Conservation (phyloP, 345 rosid genomes). For the Pugionium dolabratum region DNA sequence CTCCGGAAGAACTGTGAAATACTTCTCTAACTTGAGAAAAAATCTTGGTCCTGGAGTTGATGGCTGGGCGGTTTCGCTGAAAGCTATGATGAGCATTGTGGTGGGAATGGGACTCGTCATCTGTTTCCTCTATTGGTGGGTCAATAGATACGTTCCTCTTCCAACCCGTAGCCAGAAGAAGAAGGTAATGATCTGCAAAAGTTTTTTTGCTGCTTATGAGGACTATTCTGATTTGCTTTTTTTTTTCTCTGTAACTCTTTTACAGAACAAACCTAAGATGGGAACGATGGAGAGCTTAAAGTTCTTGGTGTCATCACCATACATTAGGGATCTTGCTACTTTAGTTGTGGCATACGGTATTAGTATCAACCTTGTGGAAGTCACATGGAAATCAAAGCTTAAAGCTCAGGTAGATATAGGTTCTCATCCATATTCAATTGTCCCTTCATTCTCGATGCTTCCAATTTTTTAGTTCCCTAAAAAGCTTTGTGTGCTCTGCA, state of each 20-base stretch:
- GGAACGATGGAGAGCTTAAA: slow-evolving; percentile 96
- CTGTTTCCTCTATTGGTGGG: slow-evolving; percentile 95
- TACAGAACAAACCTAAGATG: slow-evolving; percentile 90
- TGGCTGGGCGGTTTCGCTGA: slow-evolving; percentile 96
- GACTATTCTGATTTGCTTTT: slow-evolving; percentile 21
- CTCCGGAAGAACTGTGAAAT: slow-evolving; percentile 96
- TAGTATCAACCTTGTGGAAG: slow-evolving; percentile 96
- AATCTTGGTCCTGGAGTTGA: slow-evolving; percentile 96
- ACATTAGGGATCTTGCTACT: slow-evolving; percentile 93
- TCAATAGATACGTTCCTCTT: slow-evolving; percentile 67
- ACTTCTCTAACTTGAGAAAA: slow-evolving; percentile 83
- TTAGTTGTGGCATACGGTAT: slow-evolving; percentile 98
- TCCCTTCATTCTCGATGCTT: slow-evolving; percentile 5
- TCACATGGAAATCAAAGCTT: slow-evolving; percentile 98
- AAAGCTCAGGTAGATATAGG: slow-evolving; percentile 82
- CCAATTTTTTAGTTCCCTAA: slow-evolving; percentile 4
- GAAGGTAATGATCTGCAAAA: slow-evolving; percentile 55
- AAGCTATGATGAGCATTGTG: slow-evolving; percentile 96
- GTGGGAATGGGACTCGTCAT: slow-evolving; percentile 85
- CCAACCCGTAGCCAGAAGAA: slow-evolving; percentile 95
- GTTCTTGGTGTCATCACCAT: slow-evolving; percentile 84
- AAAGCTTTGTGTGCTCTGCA: slow-evolving; percentile 31
- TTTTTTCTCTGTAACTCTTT: background rate
- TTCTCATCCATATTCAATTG: background rate
- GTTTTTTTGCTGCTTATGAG: slow-evolving; percentile 8